These are phyloP conservation scores for Pholiota microspora DNA, from an alignment of 768 basidiomycete species.

Conservation along the genomic window DNA sequence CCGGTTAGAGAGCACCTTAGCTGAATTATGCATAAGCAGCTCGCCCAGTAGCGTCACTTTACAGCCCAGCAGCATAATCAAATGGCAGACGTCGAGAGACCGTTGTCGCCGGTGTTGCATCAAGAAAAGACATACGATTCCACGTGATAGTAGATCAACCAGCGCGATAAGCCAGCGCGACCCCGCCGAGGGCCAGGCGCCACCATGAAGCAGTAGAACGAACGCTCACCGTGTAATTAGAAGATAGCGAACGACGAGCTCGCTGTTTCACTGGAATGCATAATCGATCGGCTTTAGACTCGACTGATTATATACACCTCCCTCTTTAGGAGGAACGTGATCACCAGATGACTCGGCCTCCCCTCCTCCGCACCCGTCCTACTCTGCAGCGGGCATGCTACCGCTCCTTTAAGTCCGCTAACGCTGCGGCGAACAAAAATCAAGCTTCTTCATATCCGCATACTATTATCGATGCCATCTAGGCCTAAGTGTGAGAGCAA, in stretches of 20 bases:
- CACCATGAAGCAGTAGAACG: background rate
- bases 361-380: constrained; percentile 8
- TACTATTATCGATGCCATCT: background rate
- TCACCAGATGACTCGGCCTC: constrained; percentile 12
- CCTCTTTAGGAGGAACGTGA: constrained; percentile 17
- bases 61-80: constrained; percentile 15
- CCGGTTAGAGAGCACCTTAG: background rate
- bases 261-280: background rate
- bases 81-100: constrained; percentile 6
- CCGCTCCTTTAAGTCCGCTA: constrained; percentile 15
- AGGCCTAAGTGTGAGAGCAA: background rate
- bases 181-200: background rate
- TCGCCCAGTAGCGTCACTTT: background rate
- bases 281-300: constrained; percentile 9
- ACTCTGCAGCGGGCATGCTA: background rate
- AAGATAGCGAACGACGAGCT: background rate
- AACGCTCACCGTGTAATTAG: constrained; percentile 3
- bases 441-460: constrained; percentile 1
- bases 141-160: constrained; percentile 18
- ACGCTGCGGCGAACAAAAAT: background rate
- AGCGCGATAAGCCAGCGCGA: background rate
- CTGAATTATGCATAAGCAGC: background rate
- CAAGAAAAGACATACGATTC: constrained; percentile 5
- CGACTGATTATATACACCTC: constrained; percentile 11
- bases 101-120: constrained; percentile 1